A percentile compares a stretch with the other conserved stretches of the same genome.
These are phyloP conservation scores for Letharia columbiana DNA, from an alignment of 495 filamentous ascomycete species.

Conservation along the genomic window DNA sequence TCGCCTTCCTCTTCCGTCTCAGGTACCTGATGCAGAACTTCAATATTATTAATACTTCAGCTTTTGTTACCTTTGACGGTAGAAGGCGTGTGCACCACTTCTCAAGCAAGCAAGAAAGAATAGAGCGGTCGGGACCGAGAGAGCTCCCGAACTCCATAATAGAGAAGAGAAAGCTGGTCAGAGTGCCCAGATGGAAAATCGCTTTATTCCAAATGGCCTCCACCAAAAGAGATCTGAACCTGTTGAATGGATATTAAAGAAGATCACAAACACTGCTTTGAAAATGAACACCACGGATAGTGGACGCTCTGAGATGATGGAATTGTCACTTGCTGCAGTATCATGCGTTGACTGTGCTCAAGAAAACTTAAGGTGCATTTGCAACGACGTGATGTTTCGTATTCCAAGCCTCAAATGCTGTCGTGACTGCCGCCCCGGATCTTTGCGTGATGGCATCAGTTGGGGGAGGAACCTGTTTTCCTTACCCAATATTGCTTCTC, in stretches of 20 bases:
- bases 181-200: not conserved
- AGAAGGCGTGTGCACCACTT: not conserved
- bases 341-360: not conserved
- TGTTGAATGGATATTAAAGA: not conserved
- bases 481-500: not conserved
- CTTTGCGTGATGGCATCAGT: not conserved
- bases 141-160: not conserved
- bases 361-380: not conserved
- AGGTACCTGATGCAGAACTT: constrained; percentile 3
- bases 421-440: not conserved
- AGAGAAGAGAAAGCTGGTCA: not conserved
- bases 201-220: not conserved
- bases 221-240: not conserved
- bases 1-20: constrained; percentile 7
- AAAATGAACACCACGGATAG: not conserved
- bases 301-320: not conserved
- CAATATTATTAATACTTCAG: too few species aligned
- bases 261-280: not conserved
- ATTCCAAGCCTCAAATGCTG: not conserved
- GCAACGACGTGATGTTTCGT: not conserved
- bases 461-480: not conserved
- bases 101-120: not conserved
- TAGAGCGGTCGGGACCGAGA: not conserved
- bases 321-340: not conserved
- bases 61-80: not conserved